Evolutionary conservation across 139 green algal species (phyloP).

Genomic region (Microglena sp.): DNA sequence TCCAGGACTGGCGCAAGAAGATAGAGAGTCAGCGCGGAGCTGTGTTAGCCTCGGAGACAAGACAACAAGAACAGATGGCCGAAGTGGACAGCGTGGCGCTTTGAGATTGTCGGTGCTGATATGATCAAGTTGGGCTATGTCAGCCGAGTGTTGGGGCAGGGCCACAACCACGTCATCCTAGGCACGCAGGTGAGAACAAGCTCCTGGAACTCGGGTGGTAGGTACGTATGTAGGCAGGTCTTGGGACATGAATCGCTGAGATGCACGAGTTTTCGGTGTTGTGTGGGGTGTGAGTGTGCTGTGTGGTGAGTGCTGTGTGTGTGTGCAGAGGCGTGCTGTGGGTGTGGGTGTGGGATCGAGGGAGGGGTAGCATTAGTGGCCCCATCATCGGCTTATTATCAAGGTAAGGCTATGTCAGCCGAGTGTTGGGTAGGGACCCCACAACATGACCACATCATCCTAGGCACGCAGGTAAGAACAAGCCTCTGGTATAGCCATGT

Average conservation of each 20-base stretch:
- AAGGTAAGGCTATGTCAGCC: constrained; percentile 82
- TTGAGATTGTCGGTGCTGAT: constrained; percentile 79
- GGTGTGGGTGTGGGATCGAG: too few relatives aligned
- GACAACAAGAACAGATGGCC: constrained; percentile 98
- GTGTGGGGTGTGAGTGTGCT: too few relatives aligned
- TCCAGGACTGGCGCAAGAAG: constrained; percentile 89
- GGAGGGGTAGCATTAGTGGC: too few relatives aligned
- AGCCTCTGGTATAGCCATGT: constrained; percentile 90
- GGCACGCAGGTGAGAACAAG: too few relatives aligned
- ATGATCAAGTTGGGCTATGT: constrained; percentile 92
- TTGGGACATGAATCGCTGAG: too few relatives aligned
- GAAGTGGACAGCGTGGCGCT: constrained; percentile 89
- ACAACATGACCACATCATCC: constrained; percentile 89
- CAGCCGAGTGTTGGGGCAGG: constrained; percentile 14
- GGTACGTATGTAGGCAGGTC: too few relatives aligned
- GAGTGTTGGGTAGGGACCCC: constrained; percentile 23
- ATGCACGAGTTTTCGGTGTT: too few relatives aligned
- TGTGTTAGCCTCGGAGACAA: constrained; percentile 89
- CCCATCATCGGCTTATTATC: too few relatives aligned
- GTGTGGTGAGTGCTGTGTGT: too few relatives aligned
- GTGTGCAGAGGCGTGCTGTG: too few relatives aligned
- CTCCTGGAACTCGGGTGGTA: too few relatives aligned
- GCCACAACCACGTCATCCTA: constrained; percentile 83
- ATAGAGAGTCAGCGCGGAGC: constrained; percentile 93
- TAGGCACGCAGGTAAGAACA: constrained; percentile 85